Conservation (phyloP, 2,329 filamentous ascomycete species). For the Escovopsis weberi region DNA sequence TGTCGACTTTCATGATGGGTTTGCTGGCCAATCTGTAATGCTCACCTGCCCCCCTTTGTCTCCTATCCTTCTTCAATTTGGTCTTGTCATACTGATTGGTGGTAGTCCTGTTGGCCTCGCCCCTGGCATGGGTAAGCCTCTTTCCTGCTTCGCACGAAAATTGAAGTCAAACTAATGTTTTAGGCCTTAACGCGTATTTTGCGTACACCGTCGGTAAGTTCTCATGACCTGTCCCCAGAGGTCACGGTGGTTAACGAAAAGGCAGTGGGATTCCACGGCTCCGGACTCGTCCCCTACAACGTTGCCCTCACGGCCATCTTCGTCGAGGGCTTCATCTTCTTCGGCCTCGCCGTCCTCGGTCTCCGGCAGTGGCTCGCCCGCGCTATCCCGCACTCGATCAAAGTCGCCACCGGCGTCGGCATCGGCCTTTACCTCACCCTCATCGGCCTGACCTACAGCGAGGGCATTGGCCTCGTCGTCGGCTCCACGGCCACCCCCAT, state of each 20-base stretch:
- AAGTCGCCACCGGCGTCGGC: constrained; percentile 72
- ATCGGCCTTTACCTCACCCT: constrained; percentile 72
- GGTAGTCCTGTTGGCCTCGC: constrained; percentile 23
- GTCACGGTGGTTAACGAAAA: too few species aligned
- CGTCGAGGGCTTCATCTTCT: constrained; percentile 76
- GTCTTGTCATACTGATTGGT: not conserved
- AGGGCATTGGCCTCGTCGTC: constrained; percentile 67
- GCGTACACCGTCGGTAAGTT: constrained; percentile 44
- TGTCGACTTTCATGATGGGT: constrained; percentile 74
- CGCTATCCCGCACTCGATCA: constrained; percentile 70
- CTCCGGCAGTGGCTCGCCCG: constrained; percentile 80
- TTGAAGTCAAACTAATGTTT: constrained; percentile 3
- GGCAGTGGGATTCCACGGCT: constrained; percentile 58
- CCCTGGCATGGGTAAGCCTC: constrained; percentile 26
- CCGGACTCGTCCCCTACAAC: constrained; percentile 56
- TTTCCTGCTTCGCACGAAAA: not conserved
- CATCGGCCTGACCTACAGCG: constrained; percentile 63
- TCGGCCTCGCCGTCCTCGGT: constrained; percentile 63
- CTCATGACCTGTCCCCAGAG: not conserved
- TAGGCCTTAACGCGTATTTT: constrained; percentile 71
- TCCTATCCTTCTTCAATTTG: not conserved
- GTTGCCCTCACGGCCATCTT: constrained; percentile 77
- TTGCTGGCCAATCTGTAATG: constrained; percentile 59
- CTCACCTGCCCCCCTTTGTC: not conserved
- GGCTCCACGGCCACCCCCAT: constrained; percentile 55